phyloP scores from a whole-genome alignment of 176 grass and related monocot species.

The Hyparrhenia diplandra region DNA sequence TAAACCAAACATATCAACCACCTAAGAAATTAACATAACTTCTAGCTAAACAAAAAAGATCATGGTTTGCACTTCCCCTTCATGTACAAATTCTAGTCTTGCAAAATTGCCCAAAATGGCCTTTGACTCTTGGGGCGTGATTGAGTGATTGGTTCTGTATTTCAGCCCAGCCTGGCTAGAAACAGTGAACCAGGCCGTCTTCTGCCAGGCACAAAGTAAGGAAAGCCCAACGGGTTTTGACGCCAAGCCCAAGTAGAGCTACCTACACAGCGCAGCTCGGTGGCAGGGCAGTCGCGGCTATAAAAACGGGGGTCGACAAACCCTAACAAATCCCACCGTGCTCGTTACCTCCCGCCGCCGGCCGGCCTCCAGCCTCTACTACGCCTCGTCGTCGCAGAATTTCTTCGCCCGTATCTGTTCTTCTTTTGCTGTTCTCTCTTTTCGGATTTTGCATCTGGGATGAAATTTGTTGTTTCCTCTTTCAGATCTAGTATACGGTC shows the following conservation, averaged over 20 bases:
- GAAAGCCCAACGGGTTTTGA: not conserved
- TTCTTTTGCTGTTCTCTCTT: too few relatives aligned
- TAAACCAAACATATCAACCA: too few relatives aligned
- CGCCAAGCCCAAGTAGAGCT: not conserved
- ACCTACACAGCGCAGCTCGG: not conserved
- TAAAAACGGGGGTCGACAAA: not conserved
- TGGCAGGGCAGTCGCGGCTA: not conserved
- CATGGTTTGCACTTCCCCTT: too few relatives aligned
- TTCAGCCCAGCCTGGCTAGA: too few relatives aligned
- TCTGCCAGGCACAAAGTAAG: too few relatives aligned
- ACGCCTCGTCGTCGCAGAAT: not conserved
- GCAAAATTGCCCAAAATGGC: too few relatives aligned
- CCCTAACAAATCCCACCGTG: not conserved
- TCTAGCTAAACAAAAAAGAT: too few relatives aligned
- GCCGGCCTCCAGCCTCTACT: too few relatives aligned
- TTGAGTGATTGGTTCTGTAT: not conserved
- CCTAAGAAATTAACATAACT: too few relatives aligned
- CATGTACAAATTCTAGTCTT: too few relatives aligned
- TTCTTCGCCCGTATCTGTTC: not conserved
- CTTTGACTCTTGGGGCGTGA: too few relatives aligned
- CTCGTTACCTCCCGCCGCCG: not conserved
- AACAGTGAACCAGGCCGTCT: too few relatives aligned
- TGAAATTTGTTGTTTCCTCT: not conserved
- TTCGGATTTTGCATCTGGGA: not conserved
- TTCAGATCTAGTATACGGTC: not conserved